phyloP scores from a whole-genome alignment of 768 basidiomycete genomes.

The Brasilioporus rufonigricans region DNA sequence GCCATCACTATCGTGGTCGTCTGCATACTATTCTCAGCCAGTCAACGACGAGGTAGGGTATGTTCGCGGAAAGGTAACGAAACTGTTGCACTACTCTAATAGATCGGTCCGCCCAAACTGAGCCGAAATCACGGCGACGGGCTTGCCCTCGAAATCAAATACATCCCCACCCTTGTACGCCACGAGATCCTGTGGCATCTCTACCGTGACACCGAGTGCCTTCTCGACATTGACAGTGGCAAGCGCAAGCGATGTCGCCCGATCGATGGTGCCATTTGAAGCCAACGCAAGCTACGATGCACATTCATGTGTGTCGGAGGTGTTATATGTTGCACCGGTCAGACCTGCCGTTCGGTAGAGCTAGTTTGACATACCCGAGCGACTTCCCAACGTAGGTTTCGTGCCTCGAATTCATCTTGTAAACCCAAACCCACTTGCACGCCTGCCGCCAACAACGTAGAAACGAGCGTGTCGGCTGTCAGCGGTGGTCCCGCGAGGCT shows the following conservation, averaged over 20 bases:
- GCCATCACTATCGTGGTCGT: too few relatives aligned
- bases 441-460: constrained; percentile 52
- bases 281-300: constrained; percentile 37
- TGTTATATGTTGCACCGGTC: neutral
- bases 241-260: constrained; percentile 35
- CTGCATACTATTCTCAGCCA: neutral
- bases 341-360: neutral
- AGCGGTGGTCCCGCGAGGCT: constrained; percentile 72
- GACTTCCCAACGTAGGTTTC: constrained; percentile 37
- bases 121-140: constrained; percentile 36
- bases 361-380: constrained; percentile 33
- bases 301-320: too few relatives aligned
- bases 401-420: constrained; percentile 30
- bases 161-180: constrained; percentile 38
- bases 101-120: constrained; percentile 21
- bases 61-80: neutral
- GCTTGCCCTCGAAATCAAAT: constrained; percentile 38
- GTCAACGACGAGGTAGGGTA: neutral
- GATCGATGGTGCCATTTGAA: constrained; percentile 37
- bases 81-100: constrained; percentile 8
- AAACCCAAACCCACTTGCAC: constrained; percentile 64
- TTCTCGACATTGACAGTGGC: constrained; percentile 42
- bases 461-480: constrained; percentile 52
- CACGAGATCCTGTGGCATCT: constrained; percentile 36
- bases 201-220: constrained; percentile 35